phyloP scores from a whole-genome alignment of 768 basidiomycete species.

The Leucocoprinus birnbaumii region DNA sequence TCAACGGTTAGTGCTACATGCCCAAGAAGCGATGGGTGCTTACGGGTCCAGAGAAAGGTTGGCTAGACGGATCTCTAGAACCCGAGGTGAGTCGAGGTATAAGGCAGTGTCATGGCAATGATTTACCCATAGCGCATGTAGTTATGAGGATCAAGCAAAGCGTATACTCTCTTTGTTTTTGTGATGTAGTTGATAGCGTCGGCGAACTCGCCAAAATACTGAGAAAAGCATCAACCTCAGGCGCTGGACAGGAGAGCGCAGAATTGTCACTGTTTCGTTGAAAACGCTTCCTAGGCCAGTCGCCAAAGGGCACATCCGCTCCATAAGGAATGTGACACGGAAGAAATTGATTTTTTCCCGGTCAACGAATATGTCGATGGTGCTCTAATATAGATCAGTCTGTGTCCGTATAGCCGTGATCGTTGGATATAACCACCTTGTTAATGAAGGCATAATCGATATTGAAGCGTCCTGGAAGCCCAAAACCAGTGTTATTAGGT shows the following conservation, averaged over 20 bases:
- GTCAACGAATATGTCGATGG: constrained; percentile 44
- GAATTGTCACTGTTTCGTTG: constrained; percentile 41
- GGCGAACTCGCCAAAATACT: constrained; percentile 42
- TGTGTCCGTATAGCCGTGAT: too few species aligned
- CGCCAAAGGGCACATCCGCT: constrained; percentile 37
- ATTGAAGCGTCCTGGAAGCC: constrained; percentile 42
- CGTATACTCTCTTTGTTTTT: constrained; percentile 35
- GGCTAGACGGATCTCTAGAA: constrained; percentile 37
- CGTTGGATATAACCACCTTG: constrained; percentile 25
- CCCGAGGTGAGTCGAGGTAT: too few species aligned
- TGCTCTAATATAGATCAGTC: constrained; percentile 26
- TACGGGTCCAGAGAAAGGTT: constrained; percentile 42
- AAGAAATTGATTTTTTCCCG: constrained; percentile 47
- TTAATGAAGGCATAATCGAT: constrained; percentile 46
- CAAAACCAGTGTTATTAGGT: constrained; percentile 30
- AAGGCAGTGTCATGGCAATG: too few species aligned
- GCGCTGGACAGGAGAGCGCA: neutral
- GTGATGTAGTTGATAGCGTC: constrained; percentile 44
- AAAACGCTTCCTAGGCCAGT: constrained; percentile 38
- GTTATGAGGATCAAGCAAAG: constrained; percentile 43
- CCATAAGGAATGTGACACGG: constrained; percentile 48
- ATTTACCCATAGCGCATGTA: constrained; percentile 47
- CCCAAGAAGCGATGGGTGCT: constrained; percentile 6
- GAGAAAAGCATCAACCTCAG: neutral
- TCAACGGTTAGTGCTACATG: neutral